Evolutionary conservation across 208 protist genomes (phyloP), one percentile per base, ranked within the genome.

Genomic region (Novymonas esmeraldas): DNA sequence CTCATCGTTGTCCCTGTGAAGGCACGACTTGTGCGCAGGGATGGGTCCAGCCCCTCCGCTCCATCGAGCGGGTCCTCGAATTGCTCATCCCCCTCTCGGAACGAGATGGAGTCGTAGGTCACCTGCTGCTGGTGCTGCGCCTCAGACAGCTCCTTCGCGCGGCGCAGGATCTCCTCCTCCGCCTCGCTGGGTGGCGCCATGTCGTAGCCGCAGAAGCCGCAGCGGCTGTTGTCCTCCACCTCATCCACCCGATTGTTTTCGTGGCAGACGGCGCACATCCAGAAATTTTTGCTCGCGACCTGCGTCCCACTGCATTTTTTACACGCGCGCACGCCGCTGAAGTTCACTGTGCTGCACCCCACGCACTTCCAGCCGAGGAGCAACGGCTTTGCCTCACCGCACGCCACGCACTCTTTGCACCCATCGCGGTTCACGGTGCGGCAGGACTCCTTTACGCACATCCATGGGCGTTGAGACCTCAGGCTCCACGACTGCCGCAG

Each of bases 181-280:
- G 74, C 80, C 33, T 62, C 61, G 24, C 75, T 79, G 14, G 82
- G 75, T 0, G 90, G 90, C 1, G 90, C 90, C 90, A 96, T 96
- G 65, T 96, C 86, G 63, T 96, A 96, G 20, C 78, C 71, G 67
- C 90, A 96, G 58, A 85, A 90, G 2, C 90, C 90, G 65, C 90
- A 96, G 1, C 80, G 58, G 59, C 90, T 94, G 71, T 96, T 96
- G 66, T 92, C 86, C 50, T 93, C 85, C 14, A 96, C 48, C 33
- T 92, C 87, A 64, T 96, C 90, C 31, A 94, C 68, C 24, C 84
- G 83, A 70, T 96, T 96, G 76, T 94, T 96, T 73, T 94, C 82
- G n/a, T 79, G 69, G 66, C 90, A 96, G 16, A 74, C 81, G 13
- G 84, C 79, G 63, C 90, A 96, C 88, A 94, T 92, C 86, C 87